phyloP scores from a whole-genome alignment of 2,329 filamentous ascomycete species.

The Sarocladiaceae sp. region DNA sequence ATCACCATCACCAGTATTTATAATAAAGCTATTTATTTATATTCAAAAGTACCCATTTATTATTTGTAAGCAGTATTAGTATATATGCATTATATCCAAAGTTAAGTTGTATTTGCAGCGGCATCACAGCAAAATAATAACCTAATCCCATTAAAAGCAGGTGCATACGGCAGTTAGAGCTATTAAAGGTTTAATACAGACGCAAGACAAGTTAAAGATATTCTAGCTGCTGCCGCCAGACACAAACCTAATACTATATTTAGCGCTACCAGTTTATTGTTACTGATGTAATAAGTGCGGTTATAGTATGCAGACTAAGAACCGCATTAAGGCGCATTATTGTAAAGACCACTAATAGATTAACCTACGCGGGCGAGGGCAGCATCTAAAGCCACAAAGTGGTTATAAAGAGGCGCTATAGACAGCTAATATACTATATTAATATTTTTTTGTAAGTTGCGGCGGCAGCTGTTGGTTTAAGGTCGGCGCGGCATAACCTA shows the following conservation, averaged over 20 bases:
- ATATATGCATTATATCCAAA: not conserved
- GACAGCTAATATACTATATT: not conserved
- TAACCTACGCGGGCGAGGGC: not conserved
- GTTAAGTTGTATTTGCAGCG: not conserved
- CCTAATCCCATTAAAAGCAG: not conserved
- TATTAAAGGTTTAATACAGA: not conserved
- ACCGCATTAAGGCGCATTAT: not conserved
- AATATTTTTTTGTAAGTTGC: not conserved
- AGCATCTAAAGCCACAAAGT: not conserved
- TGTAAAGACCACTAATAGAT: not conserved
- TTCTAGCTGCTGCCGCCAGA: not conserved
- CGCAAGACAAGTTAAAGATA: not conserved
- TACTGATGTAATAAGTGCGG: not conserved
- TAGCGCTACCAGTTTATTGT: not conserved
- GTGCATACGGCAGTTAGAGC: not conserved
- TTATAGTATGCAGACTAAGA: not conserved
- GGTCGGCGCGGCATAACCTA: not conserved
- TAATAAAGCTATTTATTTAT: not conserved
- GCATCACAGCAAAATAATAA: not conserved
- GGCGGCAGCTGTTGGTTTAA: not conserved
- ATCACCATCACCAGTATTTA: not conserved
- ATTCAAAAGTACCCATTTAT: not conserved
- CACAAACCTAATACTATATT: not conserved
- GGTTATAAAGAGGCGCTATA: not conserved
- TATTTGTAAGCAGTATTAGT: not conserved